Percentiles rank a stretch among this genome's conserved stretches.
phyloP scores from a whole-genome alignment of 192 early-diverging fungal genomes.

The Borealophlyctis nickersoniae region DNA sequence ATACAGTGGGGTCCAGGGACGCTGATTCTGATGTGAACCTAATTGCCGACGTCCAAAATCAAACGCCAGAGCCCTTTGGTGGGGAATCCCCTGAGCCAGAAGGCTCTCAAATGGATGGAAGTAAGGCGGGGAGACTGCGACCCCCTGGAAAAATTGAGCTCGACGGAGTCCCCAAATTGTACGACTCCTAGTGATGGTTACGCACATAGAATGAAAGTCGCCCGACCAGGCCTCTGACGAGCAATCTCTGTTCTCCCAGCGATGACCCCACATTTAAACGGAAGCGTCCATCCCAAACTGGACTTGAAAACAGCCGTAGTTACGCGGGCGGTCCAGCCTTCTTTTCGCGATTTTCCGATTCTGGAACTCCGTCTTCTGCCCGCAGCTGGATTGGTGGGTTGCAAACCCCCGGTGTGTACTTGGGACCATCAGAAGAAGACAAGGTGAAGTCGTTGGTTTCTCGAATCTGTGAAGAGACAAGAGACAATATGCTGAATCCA shows the following conservation, averaged over 20 bases:
- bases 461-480: neutral
- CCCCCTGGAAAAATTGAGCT: no score
- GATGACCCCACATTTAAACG: slow-evolving; percentile 6
- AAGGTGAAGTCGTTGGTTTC: neutral
- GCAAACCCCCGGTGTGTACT: slow-evolving; percentile 16
- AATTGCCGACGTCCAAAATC: no score
- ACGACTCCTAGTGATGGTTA: no score
- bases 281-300: neutral
- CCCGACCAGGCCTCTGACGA: neutral
- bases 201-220: no score
- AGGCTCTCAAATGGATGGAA: no score
- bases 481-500: neutral
- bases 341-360: neutral
- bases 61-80: no score
- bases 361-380: neutral
- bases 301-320: neutral
- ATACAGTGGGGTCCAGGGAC: no score
- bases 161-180: no score
- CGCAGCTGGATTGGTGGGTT: no score
- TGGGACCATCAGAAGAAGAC: slow-evolving; percentile 9
- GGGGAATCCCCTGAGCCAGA: no score
- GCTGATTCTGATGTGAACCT: no score
- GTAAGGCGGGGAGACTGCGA: no score
- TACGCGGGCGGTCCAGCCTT: neutral
- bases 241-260: neutral